Conservation (phyloP, 2,329 filamentous ascomycete species). For the Cercospora berteroae region DNA sequence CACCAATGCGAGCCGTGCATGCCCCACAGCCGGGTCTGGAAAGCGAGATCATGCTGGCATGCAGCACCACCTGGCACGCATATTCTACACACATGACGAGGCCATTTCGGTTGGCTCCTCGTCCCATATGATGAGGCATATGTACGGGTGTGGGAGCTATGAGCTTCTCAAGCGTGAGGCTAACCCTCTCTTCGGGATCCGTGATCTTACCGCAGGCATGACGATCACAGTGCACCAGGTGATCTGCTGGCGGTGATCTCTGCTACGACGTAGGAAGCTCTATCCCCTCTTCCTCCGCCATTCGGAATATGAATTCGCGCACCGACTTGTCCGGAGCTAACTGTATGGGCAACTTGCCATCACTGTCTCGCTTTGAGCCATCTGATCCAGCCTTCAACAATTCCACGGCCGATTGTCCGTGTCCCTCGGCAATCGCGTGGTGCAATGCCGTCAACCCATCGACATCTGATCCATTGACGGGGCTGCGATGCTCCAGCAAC, state of each 20-base stretch:
- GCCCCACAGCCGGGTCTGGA: background rate
- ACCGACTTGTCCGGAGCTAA: slow-evolving; percentile 84
- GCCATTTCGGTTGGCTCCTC: background rate
- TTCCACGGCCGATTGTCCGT: slow-evolving; percentile 76
- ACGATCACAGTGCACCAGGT: background rate
- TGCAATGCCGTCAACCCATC: slow-evolving; percentile 87
- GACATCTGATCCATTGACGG: slow-evolving; percentile 77
- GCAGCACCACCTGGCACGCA: background rate
- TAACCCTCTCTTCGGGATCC: background rate
- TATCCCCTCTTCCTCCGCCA: slow-evolving; percentile 81
- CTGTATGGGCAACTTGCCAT: slow-evolving; percentile 72
- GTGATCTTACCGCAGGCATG: background rate
- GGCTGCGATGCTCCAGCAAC: slow-evolving; percentile 73
- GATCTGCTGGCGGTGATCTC: background rate
- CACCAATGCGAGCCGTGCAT: background rate
- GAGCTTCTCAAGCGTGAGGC: background rate
- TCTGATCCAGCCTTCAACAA: slow-evolving; percentile 84
- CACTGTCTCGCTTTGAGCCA: slow-evolving; percentile 68
- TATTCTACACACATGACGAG: background rate
- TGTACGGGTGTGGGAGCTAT: background rate
- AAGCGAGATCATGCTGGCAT: background rate
- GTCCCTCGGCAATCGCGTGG: slow-evolving; percentile 73
- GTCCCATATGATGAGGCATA: background rate
- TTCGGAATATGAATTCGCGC: slow-evolving; percentile 70
- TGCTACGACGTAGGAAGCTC: slow-evolving; percentile 42